phyloP scores from a whole-genome alignment of 1,284 basidiomycete genomes.

The Boletus subluridellus region DNA sequence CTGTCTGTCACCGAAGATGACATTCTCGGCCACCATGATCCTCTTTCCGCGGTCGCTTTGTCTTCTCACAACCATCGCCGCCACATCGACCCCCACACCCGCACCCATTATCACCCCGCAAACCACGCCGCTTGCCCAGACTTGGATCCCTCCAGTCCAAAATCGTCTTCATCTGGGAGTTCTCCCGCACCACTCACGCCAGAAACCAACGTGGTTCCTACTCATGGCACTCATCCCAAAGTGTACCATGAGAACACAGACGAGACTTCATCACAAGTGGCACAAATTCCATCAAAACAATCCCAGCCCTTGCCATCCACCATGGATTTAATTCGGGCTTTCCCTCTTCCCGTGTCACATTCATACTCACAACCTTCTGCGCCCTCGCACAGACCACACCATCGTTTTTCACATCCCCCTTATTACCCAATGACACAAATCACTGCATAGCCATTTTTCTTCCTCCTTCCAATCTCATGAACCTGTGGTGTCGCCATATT shows the following conservation, averaged over 20 bases:
- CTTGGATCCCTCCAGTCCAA: conserved; percentile 34
- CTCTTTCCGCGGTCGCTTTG: conserved; percentile 43
- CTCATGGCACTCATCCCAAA: conserved; percentile 18
- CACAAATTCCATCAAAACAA: conserved; percentile 17
- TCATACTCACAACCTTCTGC: conserved; percentile 17
- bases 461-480: background rate
- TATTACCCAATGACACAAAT: conserved; percentile 23
- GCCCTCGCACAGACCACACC: conserved; percentile 28
- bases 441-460: conserved; percentile 20
- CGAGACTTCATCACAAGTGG: conserved; percentile 1
- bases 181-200: conserved; percentile 32
- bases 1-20: conserved; percentile 60
- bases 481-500: conserved; percentile 36
- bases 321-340: conserved; percentile 33
- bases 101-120: conserved; percentile 19
- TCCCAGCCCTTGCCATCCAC: conserved; percentile 23
- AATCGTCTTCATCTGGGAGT: conserved; percentile 35
- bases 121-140: conserved; percentile 24
- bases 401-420: conserved; percentile 28
- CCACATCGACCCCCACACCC: conserved; percentile 22
- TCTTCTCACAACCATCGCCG: conserved; percentile 28
- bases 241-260: conserved; percentile 14
- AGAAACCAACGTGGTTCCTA: conserved; percentile 17
- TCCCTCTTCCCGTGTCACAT: conserved; percentile 30
- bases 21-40: conserved; percentile 57